These are phyloP conservation scores for Trichophyton rubrum DNA, from an alignment of 2,329 filamentous ascomycete genomes.

Conservation along the genomic window DNA sequence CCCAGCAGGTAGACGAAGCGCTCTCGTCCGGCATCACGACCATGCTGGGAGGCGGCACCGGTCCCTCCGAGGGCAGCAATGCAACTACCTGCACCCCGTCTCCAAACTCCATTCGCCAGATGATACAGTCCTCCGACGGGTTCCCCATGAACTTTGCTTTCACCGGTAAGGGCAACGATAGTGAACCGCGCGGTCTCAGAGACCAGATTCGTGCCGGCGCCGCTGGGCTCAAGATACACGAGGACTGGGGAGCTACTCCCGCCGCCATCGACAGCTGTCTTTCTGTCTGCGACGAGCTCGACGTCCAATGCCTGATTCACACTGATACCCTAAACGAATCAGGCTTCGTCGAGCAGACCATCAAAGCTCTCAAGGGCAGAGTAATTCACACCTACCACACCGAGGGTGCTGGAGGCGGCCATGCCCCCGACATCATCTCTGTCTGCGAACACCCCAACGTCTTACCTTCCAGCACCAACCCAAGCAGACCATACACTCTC, in stretches of 20 bases:
- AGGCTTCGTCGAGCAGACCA: conserved; percentile 88
- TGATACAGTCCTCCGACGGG: conserved; percentile 75
- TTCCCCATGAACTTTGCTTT: conserved; percentile 81
- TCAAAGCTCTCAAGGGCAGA: conserved; percentile 70
- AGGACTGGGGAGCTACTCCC: conserved; percentile 90
- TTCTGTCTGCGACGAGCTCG: conserved; percentile 73
- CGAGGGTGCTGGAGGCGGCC: conserved; percentile 85
- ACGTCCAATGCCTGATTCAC: conserved; percentile 88
- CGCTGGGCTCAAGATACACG: conserved; percentile 84
- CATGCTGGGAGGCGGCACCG: conserved; percentile 79
- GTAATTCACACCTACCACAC: conserved; percentile 96
- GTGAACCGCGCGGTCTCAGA: conserved; percentile 53
- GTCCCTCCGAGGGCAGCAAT: conserved; percentile 80
- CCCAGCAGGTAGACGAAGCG: conserved; percentile 76
- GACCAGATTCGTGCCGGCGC: conserved; percentile 75
- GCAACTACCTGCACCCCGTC: conserved; percentile 91
- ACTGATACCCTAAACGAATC: conserved; percentile 95
- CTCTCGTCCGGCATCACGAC: conserved; percentile 80
- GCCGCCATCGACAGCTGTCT: conserved; percentile 83
- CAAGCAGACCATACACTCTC: conserved; percentile 74
- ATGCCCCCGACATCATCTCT: conserved; percentile 90
- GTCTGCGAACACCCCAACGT: conserved; percentile 85
- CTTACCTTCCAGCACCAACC: conserved; percentile 81
- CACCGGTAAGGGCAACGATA: conserved; percentile 89
- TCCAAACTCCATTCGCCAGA: conserved; percentile 67